Base-by-base conservation (phyloP, 352 stramenopile genomes). In the Pythium guiyangense region DNA sequence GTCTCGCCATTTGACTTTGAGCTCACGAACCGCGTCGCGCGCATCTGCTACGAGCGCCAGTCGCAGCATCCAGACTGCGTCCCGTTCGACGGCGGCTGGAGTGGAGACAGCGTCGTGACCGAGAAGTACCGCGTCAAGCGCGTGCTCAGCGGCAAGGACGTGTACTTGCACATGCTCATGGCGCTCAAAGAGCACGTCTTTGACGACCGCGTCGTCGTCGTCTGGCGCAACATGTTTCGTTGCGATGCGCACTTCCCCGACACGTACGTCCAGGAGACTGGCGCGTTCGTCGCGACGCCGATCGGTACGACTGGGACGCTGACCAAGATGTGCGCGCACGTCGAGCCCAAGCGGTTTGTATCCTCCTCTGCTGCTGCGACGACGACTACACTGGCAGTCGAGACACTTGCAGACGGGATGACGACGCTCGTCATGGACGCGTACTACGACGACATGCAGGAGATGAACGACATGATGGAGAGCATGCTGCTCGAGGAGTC, bases 361-460 rank as follows among this genome's bases (percentile, higher is more conserved):
- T n/a, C n/a, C n/a, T n/a, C n/a, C n/a, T n/a, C n/a, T n/a, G n/a
- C n/a, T n/a, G n/a, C n/a, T n/a, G 8, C 35, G 22, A 6, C 51
- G 2, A 9, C 12, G 39, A 39, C 34, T 14, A 39, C 2, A 39
- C 34, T 55, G 18, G 3, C 6, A 39, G 51, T 63, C 25, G 69
- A 77, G 27, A n/a, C n/a, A n/a, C n/a, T n/a, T n/a, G 70, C 73
- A 12, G 77, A 75, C 11, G 40, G 79, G 39, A 69, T 87, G 6
- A 81, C 72, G 26, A 79, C 77, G 14, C 64, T 79, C 6, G 74
- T 86, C n/a, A 74, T 80, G 27, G 67, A 82, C 53, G 60, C 64
- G 1, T 83, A 83, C 51, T 70, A 86, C 49, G 72, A 83, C 22
- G 74, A 83, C 55, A 66, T 81, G 25, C 68, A 79, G 64, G n/a